Evolutionary conservation across 306 rosid genomes (phyloP).

Genomic region (Trifolium pratense): DNA sequence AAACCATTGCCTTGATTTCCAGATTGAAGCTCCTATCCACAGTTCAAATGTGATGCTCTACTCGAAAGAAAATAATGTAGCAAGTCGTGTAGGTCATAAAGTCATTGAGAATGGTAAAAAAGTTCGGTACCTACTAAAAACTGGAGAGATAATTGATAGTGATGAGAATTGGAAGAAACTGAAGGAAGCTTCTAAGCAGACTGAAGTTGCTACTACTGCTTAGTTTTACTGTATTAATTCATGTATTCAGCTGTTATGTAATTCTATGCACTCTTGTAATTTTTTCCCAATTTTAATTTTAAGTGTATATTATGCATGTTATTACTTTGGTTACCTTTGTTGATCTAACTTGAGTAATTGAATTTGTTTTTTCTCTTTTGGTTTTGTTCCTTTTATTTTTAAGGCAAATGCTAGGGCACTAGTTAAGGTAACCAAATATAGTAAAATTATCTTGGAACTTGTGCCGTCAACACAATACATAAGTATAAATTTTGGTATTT

Average conservation of each 20-base stretch:
- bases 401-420: too few relatives aligned
- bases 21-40: constrained; percentile 91
- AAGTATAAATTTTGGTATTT: too few relatives aligned
- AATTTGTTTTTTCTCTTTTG: constrained; percentile 29
- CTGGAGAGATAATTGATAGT: constrained; percentile 84
- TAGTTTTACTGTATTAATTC: constrained; percentile 45
- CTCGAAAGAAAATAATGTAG: constrained; percentile 84
- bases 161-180: constrained; percentile 80
- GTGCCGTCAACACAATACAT: too few relatives aligned
- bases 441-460: too few relatives aligned
- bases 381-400: constrained; percentile 11
- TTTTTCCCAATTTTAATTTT: constrained; percentile 30
- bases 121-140: constrained; percentile 88
- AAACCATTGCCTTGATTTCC: constrained; percentile 35
- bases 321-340: constrained; percentile 11
- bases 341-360: constrained; percentile 34
- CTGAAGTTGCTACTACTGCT: constrained; percentile 69
- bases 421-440: too few relatives aligned
- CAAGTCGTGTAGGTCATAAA: constrained; percentile 95
- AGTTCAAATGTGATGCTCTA: constrained; percentile 98
- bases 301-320: constrained; percentile 36
- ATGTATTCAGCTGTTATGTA: constrained; percentile 47
- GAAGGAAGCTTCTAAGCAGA: constrained; percentile 61
- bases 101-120: constrained; percentile 76
- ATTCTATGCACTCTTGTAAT: constrained; percentile 38